Evolutionary conservation across 2,329 filamentous ascomycete genomes (phyloP).

Genomic region (Xylariaceae sp.): DNA sequence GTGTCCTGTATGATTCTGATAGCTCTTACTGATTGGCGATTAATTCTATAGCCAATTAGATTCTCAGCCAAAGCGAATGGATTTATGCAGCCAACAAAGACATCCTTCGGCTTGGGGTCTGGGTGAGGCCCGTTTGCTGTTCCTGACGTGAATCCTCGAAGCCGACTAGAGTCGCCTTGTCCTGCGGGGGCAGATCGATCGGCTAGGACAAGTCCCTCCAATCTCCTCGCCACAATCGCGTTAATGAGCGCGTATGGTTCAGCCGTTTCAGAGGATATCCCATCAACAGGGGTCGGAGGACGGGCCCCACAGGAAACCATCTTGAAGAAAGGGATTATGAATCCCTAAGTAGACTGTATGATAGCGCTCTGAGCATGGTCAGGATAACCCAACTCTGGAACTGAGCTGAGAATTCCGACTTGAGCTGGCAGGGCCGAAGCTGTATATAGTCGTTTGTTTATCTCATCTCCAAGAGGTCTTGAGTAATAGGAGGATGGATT

Average conservation of each 20-base stretch:
- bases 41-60: constrained; percentile 38
- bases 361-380: neutral
- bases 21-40: constrained; percentile 33
- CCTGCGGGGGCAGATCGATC: constrained; percentile 29
- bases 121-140: constrained; percentile 29
- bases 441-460: constrained; percentile 5
- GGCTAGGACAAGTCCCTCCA: constrained; percentile 26
- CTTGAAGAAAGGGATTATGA: constrained; percentile 4
- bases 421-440: neutral
- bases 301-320: constrained; percentile 24
- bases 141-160: constrained; percentile 22
- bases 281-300: constrained; percentile 16
- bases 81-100: constrained; percentile 39
- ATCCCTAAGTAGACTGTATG: neutral
- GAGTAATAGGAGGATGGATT: neutral
- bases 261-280: constrained; percentile 21
- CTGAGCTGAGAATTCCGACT: neutral
- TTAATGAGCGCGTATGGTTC: constrained; percentile 37
- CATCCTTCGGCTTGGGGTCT: constrained; percentile 36
- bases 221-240: constrained; percentile 35
- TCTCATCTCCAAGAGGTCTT: neutral
- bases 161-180: constrained; percentile 34
- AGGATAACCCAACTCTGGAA: neutral
- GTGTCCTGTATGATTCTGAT: constrained; percentile 37
- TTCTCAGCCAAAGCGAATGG: constrained; percentile 42